These are phyloP conservation scores for Patellifolia procumbens DNA, from an alignment of 179 eudicot species.

Conservation along the genomic window DNA sequence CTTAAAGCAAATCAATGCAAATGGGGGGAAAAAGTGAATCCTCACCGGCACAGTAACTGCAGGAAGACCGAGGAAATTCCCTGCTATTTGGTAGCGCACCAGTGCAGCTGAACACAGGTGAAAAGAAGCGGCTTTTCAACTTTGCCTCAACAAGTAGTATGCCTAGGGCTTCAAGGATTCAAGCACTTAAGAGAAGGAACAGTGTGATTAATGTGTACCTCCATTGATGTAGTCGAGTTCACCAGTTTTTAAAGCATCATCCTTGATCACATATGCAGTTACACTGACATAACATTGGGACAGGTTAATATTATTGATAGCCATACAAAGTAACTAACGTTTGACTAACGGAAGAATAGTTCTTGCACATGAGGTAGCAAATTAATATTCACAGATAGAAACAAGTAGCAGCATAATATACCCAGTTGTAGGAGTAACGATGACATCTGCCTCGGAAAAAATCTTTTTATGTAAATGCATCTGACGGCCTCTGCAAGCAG, in stretches of 20 bases:
- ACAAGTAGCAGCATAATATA: conserved; percentile 28
- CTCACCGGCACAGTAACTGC: conserved; percentile 90
- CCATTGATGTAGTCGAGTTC: conserved; percentile 79
- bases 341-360: background rate
- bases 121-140: too few species aligned
- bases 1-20: background rate
- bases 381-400: background rate
- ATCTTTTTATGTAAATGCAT: conserved; percentile 68
- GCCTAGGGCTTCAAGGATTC: background rate
- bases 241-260: conserved; percentile 56
- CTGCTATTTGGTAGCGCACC: conserved; percentile 76
- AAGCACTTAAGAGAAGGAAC: background rate
- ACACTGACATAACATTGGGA: conserved; percentile 48
- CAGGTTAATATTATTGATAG: background rate
- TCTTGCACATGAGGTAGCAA: background rate
- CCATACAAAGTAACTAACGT: background rate
- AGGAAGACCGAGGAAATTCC: conserved; percentile 95
- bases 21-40: background rate
- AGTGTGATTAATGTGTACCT: conserved; percentile 42
- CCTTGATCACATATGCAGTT: conserved; percentile 52
- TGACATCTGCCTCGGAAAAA: conserved; percentile 73
- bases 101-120: conserved; percentile 64
- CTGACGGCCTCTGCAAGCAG: conserved; percentile 60
- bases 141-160: background rate
- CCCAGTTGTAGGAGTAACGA: conserved; percentile 93